Evolutionary conservation across 169 alveolate species (phyloP).

Genomic region (Cryptosporidium canis): DNA sequence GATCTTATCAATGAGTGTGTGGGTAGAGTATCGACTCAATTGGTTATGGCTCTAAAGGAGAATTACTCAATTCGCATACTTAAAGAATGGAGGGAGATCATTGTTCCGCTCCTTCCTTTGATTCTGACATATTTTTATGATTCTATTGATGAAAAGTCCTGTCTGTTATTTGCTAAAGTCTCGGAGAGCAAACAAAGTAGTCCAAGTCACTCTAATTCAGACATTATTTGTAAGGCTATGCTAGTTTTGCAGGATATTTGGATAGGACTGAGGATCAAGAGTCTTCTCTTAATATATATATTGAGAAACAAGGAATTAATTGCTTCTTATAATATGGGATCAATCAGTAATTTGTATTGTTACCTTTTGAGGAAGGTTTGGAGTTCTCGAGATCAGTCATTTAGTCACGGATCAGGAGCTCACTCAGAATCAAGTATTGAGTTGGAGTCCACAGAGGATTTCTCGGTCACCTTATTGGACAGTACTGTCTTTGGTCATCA

Average conservation of each 20-base stretch:
- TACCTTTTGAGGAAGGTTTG: neutral
- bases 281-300: slow-evolving; percentile 5
- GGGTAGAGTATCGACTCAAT: neutral
- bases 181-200: neutral
- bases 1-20: neutral
- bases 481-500: neutral
- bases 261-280: neutral
- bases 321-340: neutral
- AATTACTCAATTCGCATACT: neutral
- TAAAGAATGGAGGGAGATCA: slow-evolving; percentile 27
- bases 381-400: neutral
- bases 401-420: neutral
- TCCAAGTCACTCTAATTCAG: neutral
- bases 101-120: slow-evolving; percentile 9
- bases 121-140: slow-evolving; percentile 1
- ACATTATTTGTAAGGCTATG: neutral
- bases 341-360: slow-evolving; percentile 19
- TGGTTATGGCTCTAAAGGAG: neutral
- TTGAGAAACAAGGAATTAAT: slow-evolving; percentile 35
- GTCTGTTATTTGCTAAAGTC: neutral
- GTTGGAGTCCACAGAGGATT: slow-evolving; percentile 17
- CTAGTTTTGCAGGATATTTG: neutral
- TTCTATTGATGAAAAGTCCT: neutral
- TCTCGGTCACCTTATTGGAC: neutral
- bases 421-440: neutral